A percentile compares a stretch with the other conserved stretches of the same genome.
Evolutionary conservation across 495 filamentous ascomycete genomes (phyloP).

Genomic region (Tirmania nivea): DNA sequence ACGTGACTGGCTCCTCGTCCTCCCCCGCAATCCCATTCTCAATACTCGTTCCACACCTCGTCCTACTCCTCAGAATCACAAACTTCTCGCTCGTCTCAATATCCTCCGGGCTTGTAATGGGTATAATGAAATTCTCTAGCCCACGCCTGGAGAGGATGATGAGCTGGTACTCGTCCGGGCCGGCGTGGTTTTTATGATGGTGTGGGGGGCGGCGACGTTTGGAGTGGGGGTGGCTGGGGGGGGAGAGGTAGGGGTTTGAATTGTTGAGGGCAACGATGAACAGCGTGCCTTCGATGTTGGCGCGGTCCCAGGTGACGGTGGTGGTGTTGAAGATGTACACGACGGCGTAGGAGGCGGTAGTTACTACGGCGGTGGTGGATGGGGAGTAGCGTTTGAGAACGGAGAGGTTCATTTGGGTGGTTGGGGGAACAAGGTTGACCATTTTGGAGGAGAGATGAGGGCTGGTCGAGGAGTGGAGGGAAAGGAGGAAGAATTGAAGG

Average conservation of each 20-base stretch:
- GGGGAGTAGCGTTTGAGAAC: background rate
- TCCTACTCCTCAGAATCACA: conserved; percentile 9
- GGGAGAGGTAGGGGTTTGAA: conserved; percentile 30
- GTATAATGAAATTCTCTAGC: conserved; percentile 20
- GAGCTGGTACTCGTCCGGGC: conserved; percentile 21
- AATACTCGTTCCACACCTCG: background rate
- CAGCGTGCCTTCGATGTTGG: conserved; percentile 12
- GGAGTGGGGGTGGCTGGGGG: conserved; percentile 57
- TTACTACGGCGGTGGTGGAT: background rate
- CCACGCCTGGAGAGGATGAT: conserved; percentile 21
- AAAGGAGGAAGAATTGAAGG: no score
- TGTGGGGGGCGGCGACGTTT: conserved; percentile 41
- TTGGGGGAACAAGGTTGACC: background rate
- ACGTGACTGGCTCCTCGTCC: conserved; percentile 6
- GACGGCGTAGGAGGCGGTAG: background rate
- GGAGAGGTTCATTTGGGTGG: background rate
- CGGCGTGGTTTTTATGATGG: conserved; percentile 20
- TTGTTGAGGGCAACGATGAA: conserved; percentile 9
- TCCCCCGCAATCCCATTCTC: background rate
- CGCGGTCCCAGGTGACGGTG: conserved; percentile 7
- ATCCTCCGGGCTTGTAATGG: conserved; percentile 11
- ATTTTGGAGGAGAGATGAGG: background rate
- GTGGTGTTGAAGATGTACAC: background rate
- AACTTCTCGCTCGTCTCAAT: conserved; percentile 17
- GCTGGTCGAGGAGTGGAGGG: background rate